Evolutionary conservation across 768 basidiomycete species (phyloP), one percentile per base, ranked within the genome.

Genomic region (Mrakia gelida): DNA sequence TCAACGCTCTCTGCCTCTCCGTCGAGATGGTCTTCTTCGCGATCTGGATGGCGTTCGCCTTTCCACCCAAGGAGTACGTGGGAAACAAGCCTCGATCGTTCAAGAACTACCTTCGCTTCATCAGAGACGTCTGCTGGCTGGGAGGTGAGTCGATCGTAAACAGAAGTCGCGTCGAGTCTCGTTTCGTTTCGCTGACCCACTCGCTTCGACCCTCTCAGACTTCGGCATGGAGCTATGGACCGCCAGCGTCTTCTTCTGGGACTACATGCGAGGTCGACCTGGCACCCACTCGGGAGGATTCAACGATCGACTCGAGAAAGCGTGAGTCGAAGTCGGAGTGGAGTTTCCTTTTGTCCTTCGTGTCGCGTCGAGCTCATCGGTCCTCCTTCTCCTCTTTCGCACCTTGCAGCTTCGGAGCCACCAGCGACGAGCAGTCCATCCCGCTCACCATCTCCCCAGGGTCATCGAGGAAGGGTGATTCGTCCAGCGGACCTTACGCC

Each of bases 21-120:
- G 89, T 95, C 71, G 94, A 96, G 92, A 95, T 95, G 93, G 89
- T 94, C 65, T 85, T 93, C 82, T 94, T 95, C 82, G 86, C 92
- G 5, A 65, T 83, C 0, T 83, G 91, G 65, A 95, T 95, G 91
- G 88, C 88, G 86, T 95, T 92, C 92, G 91, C 56, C 32, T 23
- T 73, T 52, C 54, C 45, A 2, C 11, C 45, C 4, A 87, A 85
- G 0, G 93, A 94, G 80, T 95, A 95, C 85, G 5, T 15, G 30
- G 56, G 80, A 80, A 62, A 80, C 79, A 41, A 77, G 79, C 62
- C 79, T 72, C 8, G 52, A 38, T 23, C 79, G 62, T 49, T 81
- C n/a, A 79, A 90, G 1, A 87, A 88, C 49, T 86, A 91, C 75
- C 89, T 90, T 88, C 86, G 88, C 52, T 91, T 93, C 1, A 84